Percentiles rank a stretch among this genome's conserved stretches.
These are phyloP conservation scores for Trametes sp. DNA, from an alignment of 1,284 basidiomycete species.

Conservation along the genomic window DNA sequence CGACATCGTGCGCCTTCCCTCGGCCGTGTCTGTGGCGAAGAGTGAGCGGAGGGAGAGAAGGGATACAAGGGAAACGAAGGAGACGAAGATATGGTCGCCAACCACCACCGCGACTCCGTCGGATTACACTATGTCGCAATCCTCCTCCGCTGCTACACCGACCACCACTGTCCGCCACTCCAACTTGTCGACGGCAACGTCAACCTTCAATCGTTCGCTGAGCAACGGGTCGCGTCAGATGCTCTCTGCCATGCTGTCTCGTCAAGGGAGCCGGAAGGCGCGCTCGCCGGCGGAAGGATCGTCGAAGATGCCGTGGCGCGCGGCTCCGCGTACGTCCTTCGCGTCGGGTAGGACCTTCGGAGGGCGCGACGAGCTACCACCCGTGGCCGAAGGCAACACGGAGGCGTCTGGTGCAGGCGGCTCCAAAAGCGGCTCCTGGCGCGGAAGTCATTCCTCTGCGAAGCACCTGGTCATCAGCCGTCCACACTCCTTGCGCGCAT, in stretches of 20 bases:
- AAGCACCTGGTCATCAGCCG: constrained; percentile 27
- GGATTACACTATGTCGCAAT: constrained; percentile 15
- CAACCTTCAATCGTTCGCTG: constrained; percentile 12
- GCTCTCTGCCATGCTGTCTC: constrained; percentile 12
- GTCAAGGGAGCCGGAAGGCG: constrained; percentile 20
- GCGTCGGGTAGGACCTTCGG: constrained; percentile 29
- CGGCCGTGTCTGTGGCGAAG: constrained; percentile 13
- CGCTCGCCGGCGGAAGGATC: constrained; percentile 27
- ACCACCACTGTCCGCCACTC: constrained; percentile 26
- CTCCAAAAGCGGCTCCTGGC: neutral
- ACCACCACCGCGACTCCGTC: constrained; percentile 24
- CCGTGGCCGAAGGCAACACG: constrained; percentile 26
- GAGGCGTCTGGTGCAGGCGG: neutral
- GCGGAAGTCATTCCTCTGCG: constrained; percentile 15
- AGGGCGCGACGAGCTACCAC: constrained; percentile 28
- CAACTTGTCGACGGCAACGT: constrained; percentile 19
- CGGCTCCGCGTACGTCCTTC: constrained; percentile 26
- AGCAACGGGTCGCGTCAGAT: constrained; percentile 12
- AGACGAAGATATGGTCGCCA: constrained; percentile 31
- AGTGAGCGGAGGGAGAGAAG: constrained; percentile 9
- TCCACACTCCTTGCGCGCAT: constrained; percentile 24
- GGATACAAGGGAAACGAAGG: constrained; percentile 27
- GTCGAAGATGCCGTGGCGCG: constrained; percentile 23
- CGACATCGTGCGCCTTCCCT: constrained; percentile 40
- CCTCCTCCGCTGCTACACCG: constrained; percentile 10